phyloP scores from a whole-genome alignment of 768 basidiomycete species.

The Boletellus ananas region DNA sequence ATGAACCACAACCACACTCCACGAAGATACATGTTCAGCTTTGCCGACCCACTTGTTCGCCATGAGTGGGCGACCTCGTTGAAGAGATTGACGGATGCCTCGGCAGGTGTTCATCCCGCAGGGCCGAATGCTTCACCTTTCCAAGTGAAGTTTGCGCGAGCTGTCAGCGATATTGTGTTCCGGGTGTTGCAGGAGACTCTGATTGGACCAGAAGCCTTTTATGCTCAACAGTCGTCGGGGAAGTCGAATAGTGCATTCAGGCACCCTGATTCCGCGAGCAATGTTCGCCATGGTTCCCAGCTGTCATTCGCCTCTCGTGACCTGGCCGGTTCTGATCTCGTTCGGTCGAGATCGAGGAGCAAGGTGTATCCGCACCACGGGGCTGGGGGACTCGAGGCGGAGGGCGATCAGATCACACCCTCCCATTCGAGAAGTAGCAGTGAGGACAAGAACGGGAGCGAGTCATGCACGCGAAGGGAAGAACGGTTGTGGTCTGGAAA shows the following conservation, averaged over 20 bases:
- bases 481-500: conserved; percentile 71
- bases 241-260: conserved; percentile 35
- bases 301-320: conserved; percentile 26
- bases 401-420: conserved; percentile 31
- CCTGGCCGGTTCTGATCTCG: conserved; percentile 35
- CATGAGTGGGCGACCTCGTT: conserved; percentile 71
- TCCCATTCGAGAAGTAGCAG: conserved; percentile 27
- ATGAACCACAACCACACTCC: conserved; percentile 58
- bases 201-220: conserved; percentile 40
- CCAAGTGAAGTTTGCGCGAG: conserved; percentile 50
- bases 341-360: conserved; percentile 69
- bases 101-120: conserved; percentile 24
- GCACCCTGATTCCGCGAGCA: conserved; percentile 22
- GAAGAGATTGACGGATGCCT: conserved; percentile 61
- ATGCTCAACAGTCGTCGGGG: conserved; percentile 20
- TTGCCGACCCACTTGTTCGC: conserved; percentile 73
- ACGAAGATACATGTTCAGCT: conserved; percentile 93
- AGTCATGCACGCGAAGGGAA: conserved; percentile 36
- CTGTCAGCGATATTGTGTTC: conserved; percentile 74
- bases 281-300: conserved; percentile 20
- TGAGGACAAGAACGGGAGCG: conserved; percentile 29
- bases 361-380: conserved; percentile 62
- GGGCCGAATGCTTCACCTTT: conserved; percentile 33
- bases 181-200: conserved; percentile 83
- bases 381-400: conserved; percentile 61